These are phyloP conservation scores for Apiospora saccharicola DNA, from an alignment of 2,329 filamentous ascomycete genomes.

Conservation along the genomic window DNA sequence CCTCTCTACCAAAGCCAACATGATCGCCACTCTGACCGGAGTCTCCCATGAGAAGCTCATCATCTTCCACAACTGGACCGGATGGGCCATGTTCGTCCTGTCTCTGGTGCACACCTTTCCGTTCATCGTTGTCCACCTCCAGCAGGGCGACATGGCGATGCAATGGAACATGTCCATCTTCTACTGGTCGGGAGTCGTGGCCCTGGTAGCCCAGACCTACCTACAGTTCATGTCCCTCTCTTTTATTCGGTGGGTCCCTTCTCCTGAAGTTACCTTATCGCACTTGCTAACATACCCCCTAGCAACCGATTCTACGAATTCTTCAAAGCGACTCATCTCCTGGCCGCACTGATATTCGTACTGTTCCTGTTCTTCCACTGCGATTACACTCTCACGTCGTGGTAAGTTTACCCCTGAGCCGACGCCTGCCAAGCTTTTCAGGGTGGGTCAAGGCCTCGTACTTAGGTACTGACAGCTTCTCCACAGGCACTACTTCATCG, in stretches of 20 bases:
- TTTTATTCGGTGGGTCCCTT: constrained; percentile 50
- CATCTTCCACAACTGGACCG: constrained; percentile 61
- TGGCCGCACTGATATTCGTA: constrained; percentile 61
- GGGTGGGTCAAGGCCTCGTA: background rate
- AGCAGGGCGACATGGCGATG: constrained; percentile 55
- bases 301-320: constrained; percentile 66
- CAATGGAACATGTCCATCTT: constrained; percentile 53
- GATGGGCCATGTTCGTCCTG: constrained; percentile 63
- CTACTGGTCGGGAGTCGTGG: constrained; percentile 64
- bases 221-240: constrained; percentile 62
- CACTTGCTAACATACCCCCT: background rate
- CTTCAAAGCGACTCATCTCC: constrained; percentile 65
- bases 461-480: constrained; percentile 43
- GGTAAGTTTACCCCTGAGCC: constrained; percentile 42
- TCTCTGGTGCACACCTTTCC: constrained; percentile 67
- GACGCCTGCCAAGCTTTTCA: background rate
- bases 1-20: constrained; percentile 62
- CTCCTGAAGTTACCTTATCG: background rate
- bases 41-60: constrained; percentile 65
- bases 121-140: constrained; percentile 61
- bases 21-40: constrained; percentile 61
- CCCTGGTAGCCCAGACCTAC: constrained; percentile 60
- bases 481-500: constrained; percentile 63
- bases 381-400: constrained; percentile 61
- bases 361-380: constrained; percentile 69